Percentiles rank a stretch among this genome's conserved stretches.
These are phyloP conservation scores for Alternaria triticimaculans DNA, from an alignment of 2,329 filamentous ascomycete species.

Conservation along the genomic window DNA sequence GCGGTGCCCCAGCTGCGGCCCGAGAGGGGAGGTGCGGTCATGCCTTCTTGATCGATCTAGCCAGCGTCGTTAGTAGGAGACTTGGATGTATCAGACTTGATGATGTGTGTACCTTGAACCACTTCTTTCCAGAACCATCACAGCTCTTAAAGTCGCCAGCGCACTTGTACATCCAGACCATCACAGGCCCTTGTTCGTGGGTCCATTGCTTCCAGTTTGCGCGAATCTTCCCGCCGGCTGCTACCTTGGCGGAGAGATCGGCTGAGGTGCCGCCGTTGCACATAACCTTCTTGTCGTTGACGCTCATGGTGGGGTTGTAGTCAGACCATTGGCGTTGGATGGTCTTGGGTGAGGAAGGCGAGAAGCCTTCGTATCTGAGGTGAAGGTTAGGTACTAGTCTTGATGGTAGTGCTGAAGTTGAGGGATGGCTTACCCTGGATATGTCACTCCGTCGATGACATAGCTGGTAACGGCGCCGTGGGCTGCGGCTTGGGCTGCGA, in stretches of 20 bases:
- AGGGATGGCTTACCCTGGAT: slow-evolving; percentile 33
- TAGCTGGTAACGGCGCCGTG: slow-evolving; percentile 48
- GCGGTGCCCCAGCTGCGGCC: slow-evolving; percentile 59
- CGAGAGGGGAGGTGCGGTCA: slow-evolving; percentile 54
- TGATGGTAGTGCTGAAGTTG: slow-evolving; percentile 12
- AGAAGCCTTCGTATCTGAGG: slow-evolving; percentile 61
- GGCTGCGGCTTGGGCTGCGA: slow-evolving; percentile 39
- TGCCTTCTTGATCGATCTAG: slow-evolving; percentile 59
- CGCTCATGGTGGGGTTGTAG: slow-evolving; percentile 62
- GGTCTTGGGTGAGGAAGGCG: slow-evolving; percentile 57
- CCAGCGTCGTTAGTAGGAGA: neutral
- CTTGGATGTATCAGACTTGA: neutral
- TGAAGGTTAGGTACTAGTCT: slow-evolving; percentile 40
- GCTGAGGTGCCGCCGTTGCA: slow-evolving; percentile 59
- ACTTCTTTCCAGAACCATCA: slow-evolving; percentile 60
- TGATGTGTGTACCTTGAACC: slow-evolving; percentile 61
- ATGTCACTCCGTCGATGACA: slow-evolving; percentile 41
- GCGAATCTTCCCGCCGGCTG: slow-evolving; percentile 59
- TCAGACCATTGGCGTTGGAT: slow-evolving; percentile 65
- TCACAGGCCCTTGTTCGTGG: slow-evolving; percentile 64
- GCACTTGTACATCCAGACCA: slow-evolving; percentile 63
- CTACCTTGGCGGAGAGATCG: slow-evolving; percentile 54
- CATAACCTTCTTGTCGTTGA: slow-evolving; percentile 59
- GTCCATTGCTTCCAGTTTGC: slow-evolving; percentile 66
- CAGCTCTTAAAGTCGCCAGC: slow-evolving; percentile 56